A percentile compares a stretch with the other conserved stretches of the same genome.
Evolutionary conservation across 2,329 filamentous ascomycete genomes (phyloP).

Genomic region (Diaporthe vaccinii): DNA sequence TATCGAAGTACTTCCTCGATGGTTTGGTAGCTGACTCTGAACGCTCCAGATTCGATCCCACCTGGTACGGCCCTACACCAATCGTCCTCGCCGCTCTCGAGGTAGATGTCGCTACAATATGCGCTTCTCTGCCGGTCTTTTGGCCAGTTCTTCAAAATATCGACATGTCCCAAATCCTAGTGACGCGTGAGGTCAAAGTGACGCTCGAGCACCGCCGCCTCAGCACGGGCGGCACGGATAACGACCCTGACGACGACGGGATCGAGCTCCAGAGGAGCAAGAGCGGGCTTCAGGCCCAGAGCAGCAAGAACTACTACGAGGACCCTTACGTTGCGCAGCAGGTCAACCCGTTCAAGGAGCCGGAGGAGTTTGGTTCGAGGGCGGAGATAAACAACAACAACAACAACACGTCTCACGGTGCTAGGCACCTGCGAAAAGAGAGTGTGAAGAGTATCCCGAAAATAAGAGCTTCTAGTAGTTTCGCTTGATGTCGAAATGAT

Average conservation of each 20-base stretch:
- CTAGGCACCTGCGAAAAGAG: constrained; percentile 7
- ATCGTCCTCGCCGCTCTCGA: constrained; percentile 53
- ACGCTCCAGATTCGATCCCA: constrained; percentile 48
- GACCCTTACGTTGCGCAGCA: constrained; percentile 36
- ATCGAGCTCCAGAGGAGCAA: constrained; percentile 38
- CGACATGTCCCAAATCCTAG: constrained; percentile 30
- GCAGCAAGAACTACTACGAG: constrained; percentile 14
- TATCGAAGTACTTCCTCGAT: not conserved
- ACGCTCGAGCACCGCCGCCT: constrained; percentile 35
- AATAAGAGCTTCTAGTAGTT: not conserved
- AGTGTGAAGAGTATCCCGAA: not conserved
- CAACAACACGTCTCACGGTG: not conserved
- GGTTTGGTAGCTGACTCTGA: not conserved
- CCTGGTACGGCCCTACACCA: constrained; percentile 52
- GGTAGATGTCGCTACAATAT: constrained; percentile 45
- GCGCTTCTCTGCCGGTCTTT: constrained; percentile 36
- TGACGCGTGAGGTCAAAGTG: constrained; percentile 38
- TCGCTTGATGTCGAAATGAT: not conserved
- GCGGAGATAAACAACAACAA: constrained; percentile 16
- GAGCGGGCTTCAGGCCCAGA: constrained; percentile 15
- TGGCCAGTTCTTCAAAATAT: constrained; percentile 43
- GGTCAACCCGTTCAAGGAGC: constrained; percentile 35
- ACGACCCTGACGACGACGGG: constrained; percentile 33
- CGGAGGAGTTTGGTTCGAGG: constrained; percentile 27
- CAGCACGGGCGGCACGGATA: constrained; percentile 10